Evolutionary conservation across 2,329 filamentous ascomycete genomes (phyloP).

Genomic region (Colletotrichum sidae): DNA sequence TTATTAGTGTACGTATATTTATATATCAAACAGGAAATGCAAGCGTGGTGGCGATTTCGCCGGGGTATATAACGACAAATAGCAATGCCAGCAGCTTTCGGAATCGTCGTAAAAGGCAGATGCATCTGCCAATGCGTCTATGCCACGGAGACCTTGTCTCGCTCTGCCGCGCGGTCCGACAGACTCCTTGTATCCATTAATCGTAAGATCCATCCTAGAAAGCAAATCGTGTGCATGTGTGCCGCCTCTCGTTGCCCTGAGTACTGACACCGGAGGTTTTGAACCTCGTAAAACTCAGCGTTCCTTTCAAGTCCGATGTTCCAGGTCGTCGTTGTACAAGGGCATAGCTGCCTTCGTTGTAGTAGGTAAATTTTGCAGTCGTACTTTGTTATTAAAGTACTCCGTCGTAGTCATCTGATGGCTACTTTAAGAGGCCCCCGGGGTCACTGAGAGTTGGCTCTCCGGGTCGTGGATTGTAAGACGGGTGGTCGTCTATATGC

Average conservation of each 20-base stretch:
- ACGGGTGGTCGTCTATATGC: conserved; percentile 45
- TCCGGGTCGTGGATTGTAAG: conserved; percentile 44
- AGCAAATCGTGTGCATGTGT: conserved; percentile 23
- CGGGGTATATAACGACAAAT: conserved; percentile 38
- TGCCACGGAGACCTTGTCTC: neutral
- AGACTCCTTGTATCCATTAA: conserved; percentile 5
- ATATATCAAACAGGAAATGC: conserved; percentile 12
- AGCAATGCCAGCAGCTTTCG: conserved; percentile 22
- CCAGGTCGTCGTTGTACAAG: conserved; percentile 30
- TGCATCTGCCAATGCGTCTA: neutral
- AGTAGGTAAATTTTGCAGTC: neutral
- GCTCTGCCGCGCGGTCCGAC: too few species aligned
- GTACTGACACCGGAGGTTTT: conserved; percentile 33
- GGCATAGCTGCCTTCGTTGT: conserved; percentile 10
- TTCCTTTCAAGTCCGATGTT: neutral
- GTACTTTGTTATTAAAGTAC: neutral
- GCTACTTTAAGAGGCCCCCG: conserved; percentile 53
- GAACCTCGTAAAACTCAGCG: conserved; percentile 27
- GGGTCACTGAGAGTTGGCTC: conserved; percentile 52
- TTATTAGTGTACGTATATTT: neutral
- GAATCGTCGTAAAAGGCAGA: conserved; percentile 13
- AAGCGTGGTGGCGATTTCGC: conserved; percentile 36
- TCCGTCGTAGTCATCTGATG: neutral
- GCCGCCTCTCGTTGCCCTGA: conserved; percentile 7
- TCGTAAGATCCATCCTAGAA: conserved; percentile 31